Percentiles rank a stretch among this genome's conserved stretches.
phyloP scores from a whole-genome alignment of 495 filamentous ascomycete genomes.

The Lophiostoma macrostomum region DNA sequence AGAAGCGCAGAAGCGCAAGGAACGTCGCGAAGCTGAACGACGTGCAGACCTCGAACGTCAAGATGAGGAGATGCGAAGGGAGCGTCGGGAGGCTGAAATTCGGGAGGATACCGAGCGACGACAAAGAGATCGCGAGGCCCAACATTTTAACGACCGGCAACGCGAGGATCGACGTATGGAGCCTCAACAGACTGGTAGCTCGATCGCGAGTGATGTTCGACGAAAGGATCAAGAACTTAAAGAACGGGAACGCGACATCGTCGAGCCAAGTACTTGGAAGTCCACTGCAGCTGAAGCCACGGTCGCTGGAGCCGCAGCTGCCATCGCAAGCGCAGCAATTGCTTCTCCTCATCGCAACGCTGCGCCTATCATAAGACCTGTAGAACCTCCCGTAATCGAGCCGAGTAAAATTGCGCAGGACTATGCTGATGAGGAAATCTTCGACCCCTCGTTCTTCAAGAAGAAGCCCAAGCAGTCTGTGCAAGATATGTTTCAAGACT shows the following conservation, averaged over 20 bases:
- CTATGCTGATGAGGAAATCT: slow-evolving; percentile 39
- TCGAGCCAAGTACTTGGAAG: slow-evolving; percentile 17
- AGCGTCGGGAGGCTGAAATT: slow-evolving; percentile 19
- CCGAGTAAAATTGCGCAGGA: slow-evolving; percentile 27
- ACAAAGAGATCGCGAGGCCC: slow-evolving; percentile 14
- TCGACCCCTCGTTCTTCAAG: slow-evolving; percentile 41
- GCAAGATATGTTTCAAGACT: slow-evolving; percentile 23
- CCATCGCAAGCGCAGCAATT: slow-evolving; percentile 33
- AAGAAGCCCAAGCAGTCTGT: slow-evolving; percentile 18
- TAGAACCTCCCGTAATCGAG: slow-evolving; percentile 13
- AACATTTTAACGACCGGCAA: slow-evolving; percentile 11
- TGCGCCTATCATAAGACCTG: not conserved
- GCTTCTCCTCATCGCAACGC: slow-evolving; percentile 6
- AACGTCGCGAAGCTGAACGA: slow-evolving; percentile 24
- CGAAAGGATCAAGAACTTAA: slow-evolving; percentile 26
- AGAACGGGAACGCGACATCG: slow-evolving; percentile 26
- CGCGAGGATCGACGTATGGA: slow-evolving; percentile 5
- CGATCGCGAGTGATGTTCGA: slow-evolving; percentile 22
- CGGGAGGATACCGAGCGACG: slow-evolving; percentile 14
- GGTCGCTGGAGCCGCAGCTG: slow-evolving; percentile 34
- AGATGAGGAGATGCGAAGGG: slow-evolving; percentile 23
- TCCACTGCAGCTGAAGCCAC: slow-evolving; percentile 26
- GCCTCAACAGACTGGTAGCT: slow-evolving; percentile 21
- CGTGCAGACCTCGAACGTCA: slow-evolving; percentile 22
- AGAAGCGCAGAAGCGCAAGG: slow-evolving; percentile 10